Percentiles rank a stretch among this genome's conserved stretches.
Conservation (phyloP, 1,284 basidiomycete species). For the Trichosporon faecale region DNA sequence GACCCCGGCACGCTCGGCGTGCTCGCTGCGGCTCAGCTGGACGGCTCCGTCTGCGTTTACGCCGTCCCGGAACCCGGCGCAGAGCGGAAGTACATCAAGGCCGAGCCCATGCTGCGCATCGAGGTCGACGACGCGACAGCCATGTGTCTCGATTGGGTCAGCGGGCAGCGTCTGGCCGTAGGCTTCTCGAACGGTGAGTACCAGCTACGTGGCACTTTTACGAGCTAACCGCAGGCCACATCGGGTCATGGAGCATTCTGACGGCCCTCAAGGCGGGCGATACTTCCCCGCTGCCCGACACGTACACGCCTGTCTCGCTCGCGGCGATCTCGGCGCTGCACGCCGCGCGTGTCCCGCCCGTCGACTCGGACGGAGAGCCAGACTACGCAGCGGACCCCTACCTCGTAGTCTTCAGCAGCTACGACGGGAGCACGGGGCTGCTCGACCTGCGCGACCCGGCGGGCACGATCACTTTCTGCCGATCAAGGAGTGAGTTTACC, state of each 20-base stretch:
- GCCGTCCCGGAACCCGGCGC: conserved; percentile 68
- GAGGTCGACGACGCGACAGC: conserved; percentile 68
- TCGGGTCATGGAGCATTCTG: conserved; percentile 70
- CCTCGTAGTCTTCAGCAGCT: conserved; percentile 30
- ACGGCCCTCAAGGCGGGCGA: conserved; percentile 45
- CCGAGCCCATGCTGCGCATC: conserved; percentile 65
- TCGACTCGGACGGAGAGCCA: conserved; percentile 23
- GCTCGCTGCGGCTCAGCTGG: conserved; percentile 74
- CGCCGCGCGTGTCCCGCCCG: conserved; percentile 31
- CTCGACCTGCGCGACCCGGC: conserved; percentile 40
- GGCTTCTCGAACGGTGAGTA: conserved; percentile 77
- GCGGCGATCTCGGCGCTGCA: conserved; percentile 34
- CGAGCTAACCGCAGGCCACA: conserved; percentile 57
- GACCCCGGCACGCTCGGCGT: conserved; percentile 66
- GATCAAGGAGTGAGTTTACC: conserved; percentile 33
- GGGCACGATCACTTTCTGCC: conserved; percentile 28
- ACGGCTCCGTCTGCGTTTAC: conserved; percentile 73
- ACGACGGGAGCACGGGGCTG: conserved; percentile 36
- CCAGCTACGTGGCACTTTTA: no score
- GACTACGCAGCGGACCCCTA: conserved; percentile 33
- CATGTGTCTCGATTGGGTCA: conserved; percentile 79
- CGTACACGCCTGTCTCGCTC: conserved; percentile 30
- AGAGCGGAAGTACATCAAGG: conserved; percentile 54
- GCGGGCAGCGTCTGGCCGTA: conserved; percentile 70
- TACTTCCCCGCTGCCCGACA: conserved; percentile 28